These are phyloP conservation scores for Spergularia azorica DNA, from an alignment of 179 eudicot species.

Conservation along the genomic window DNA sequence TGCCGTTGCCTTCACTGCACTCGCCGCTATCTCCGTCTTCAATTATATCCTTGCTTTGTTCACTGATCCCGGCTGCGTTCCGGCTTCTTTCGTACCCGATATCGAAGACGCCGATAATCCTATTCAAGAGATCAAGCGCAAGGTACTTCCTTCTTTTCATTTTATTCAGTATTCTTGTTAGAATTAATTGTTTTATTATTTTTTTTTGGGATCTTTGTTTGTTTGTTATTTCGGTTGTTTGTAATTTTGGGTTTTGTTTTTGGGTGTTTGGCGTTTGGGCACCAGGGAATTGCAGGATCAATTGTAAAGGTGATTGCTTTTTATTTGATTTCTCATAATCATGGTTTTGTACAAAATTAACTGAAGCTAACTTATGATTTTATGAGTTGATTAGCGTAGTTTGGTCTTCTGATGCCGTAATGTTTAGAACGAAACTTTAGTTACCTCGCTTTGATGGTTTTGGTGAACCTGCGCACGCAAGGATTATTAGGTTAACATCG, in stretches of 20 bases:
- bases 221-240: not conserved
- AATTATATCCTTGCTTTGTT: conserved; percentile 57
- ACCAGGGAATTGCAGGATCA: conserved; percentile 21
- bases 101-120: conserved; percentile 62
- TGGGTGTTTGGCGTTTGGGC: not conserved
- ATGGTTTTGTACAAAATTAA: not conserved
- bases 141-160: conserved; percentile 38
- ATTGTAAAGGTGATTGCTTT: conserved; percentile 21
- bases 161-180: too few relatives aligned
- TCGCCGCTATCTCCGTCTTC: conserved; percentile 55
- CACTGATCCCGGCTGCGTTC: conserved; percentile 90
- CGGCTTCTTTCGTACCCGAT: conserved; percentile 68
- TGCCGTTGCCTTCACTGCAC: conserved; percentile 51
- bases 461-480: too few relatives aligned
- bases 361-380: too few relatives aligned
- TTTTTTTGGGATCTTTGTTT: too few relatives aligned
- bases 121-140: conserved; percentile 91
- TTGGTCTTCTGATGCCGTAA: too few relatives aligned
- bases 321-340: not conserved
- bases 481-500: too few relatives aligned
- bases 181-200: too few relatives aligned
- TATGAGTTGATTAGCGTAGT: too few relatives aligned
- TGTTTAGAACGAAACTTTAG: too few relatives aligned
- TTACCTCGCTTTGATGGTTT: too few relatives aligned
- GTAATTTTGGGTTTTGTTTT: not conserved